Base-by-base conservation (phyloP, 192 early-diverging fungal species). In the Backusella psychrophila region DNA sequence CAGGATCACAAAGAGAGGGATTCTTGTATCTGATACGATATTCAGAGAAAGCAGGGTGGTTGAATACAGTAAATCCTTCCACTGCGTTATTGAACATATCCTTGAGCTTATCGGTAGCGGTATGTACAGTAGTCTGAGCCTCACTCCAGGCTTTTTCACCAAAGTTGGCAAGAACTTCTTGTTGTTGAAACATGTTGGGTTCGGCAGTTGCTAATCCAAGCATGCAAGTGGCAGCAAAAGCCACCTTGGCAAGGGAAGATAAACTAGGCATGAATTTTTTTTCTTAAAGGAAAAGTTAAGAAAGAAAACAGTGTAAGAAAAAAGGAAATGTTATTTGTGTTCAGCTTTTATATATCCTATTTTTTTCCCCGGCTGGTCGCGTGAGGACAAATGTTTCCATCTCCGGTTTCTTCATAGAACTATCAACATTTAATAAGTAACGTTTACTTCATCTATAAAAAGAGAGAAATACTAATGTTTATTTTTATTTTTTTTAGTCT, bases 1-100 rank as follows among this genome's bases (percentile, higher is more conserved):
- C 86, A 56, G 89, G 83, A 77, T 97, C 96, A 81, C 98, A 99
- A 59, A 99, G 86, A 36, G 84, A 79, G 46, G 93, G 93, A 74
- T 90, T 76, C 85, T 93, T 94, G 69, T 91, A 86, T 73, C 93
- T 91, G 67, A 96, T 84, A 79, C 89, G 79, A 81, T 91, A 92
- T 67, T 91, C 87, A 29, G 94, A 91, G 73, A 95, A 90, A 31
- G 87, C 89, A 38, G 85, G 79, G 72, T 91, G 88, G 5, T 81
- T 84, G 31, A 90, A 82, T 21, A 83, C 78, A 34, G 81, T 81
- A 71, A 81, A 73, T 75, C 81, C 80, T 21, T 86, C 79, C 17
- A 71, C 65, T 21, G 77, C 49, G 66, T 85, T 74, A 31, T 81
- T 77, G 31, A 84, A 74, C 52, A 80, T 80, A 26, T 85, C 82